Conservation (phyloP, 495 filamentous ascomycete genomes). For the Venustampulla echinocandica region DNA sequence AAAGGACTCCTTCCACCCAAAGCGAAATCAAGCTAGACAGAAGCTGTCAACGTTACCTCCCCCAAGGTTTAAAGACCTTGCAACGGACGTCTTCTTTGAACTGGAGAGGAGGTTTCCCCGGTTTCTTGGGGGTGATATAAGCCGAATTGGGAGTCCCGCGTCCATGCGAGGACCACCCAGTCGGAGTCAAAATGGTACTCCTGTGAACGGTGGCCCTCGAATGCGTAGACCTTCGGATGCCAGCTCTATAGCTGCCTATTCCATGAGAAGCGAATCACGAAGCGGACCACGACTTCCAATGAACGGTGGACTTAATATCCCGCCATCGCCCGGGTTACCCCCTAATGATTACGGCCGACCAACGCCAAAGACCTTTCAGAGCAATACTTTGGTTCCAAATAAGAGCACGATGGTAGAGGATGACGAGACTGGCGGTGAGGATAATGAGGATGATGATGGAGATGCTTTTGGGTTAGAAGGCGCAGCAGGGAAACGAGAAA, state of each 20-base stretch:
- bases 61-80: slow-evolving; percentile 79
- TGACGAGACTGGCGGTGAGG: slow-evolving; percentile 59
- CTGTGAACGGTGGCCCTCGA: slow-evolving; percentile 38
- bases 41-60: slow-evolving; percentile 83
- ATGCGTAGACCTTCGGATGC: slow-evolving; percentile 46
- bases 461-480: slow-evolving; percentile 57
- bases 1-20: slow-evolving; percentile 84
- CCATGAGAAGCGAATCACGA: slow-evolving; percentile 24
- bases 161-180: slow-evolving; percentile 43
- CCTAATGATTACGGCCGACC: slow-evolving; percentile 50
- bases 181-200: slow-evolving; percentile 46
- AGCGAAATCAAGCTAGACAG: slow-evolving; percentile 91
- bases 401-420: slow-evolving; percentile 98
- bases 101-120: slow-evolving; percentile 83
- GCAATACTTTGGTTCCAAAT: slow-evolving; percentile 91
- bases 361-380: slow-evolving; percentile 83
- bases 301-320: slow-evolving; percentile 17
- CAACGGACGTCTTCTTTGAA: slow-evolving; percentile 92
- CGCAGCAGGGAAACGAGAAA: slow-evolving; percentile 38
- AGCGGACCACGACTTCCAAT: slow-evolving; percentile 18
- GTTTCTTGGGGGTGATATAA: slow-evolving; percentile 59
- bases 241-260: slow-evolving; percentile 35
- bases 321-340: slow-evolving; percentile 23
- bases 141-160: slow-evolving; percentile 61
- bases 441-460: slow-evolving; percentile 51